A percentile compares a stretch with the other conserved stretches of the same genome.
Evolutionary conservation across 2,329 filamentous ascomycete genomes (phyloP).

Genomic region (Cercospora nicotianae): DNA sequence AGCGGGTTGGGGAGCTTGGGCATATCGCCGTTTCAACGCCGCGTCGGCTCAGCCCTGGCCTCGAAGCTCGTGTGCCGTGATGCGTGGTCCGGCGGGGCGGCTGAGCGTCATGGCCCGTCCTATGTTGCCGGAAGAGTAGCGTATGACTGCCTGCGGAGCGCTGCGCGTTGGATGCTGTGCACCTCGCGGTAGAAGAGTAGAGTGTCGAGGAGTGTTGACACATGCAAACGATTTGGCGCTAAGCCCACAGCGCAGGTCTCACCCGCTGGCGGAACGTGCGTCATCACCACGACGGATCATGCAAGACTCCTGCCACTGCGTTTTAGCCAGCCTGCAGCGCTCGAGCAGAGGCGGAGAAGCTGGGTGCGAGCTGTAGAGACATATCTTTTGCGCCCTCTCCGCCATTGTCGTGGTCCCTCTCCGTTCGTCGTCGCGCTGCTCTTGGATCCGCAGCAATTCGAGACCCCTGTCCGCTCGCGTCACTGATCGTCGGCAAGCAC

Average conservation of each 20-base stretch:
- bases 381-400: not conserved
- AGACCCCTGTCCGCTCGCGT: not conserved
- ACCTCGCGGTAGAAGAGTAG: not conserved
- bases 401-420: not conserved
- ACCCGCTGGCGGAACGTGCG: not conserved
- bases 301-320: not conserved
- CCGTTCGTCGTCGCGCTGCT: not conserved
- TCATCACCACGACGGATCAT: not conserved
- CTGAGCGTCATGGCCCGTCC: not conserved
- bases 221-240: not conserved
- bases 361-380: not conserved
- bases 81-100: not conserved
- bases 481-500: slow-evolving; percentile 2
- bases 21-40: slow-evolving; percentile 25
- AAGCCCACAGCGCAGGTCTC: not conserved
- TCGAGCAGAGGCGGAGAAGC: not conserved
- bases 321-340: not conserved
- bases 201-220: not conserved
- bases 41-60: slow-evolving; percentile 23
- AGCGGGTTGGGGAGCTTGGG: slow-evolving; percentile 33
- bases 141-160: not conserved
- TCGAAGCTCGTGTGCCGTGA: not conserved
- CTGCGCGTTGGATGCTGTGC: not conserved
- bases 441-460: not conserved
- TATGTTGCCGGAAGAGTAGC: not conserved